Evolutionary conservation across 805 yeast species (phyloP).

Genomic region (Nakazawaea molendinolei): DNA sequence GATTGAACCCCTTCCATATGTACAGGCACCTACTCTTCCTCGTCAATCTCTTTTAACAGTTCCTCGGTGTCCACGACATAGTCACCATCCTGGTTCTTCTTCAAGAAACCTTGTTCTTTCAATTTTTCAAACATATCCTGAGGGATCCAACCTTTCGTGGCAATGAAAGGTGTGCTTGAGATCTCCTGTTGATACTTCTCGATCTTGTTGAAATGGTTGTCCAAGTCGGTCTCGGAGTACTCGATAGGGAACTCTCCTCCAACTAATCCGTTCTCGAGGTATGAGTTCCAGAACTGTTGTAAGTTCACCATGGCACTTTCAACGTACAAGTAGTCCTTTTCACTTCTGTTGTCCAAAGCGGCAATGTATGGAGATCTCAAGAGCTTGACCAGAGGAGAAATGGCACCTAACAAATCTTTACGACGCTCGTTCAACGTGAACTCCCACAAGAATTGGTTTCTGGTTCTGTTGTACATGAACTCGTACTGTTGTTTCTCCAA

Average conservation of each 20-base stretch:
- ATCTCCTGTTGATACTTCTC: constrained; percentile 63
- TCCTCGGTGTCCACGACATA: constrained; percentile 22
- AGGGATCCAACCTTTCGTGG: constrained; percentile 94
- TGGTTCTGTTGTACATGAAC: constrained; percentile 82
- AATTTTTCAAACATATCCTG: constrained; percentile 82
- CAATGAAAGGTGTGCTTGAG: constrained; percentile 73
- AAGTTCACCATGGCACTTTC: constrained; percentile 64
- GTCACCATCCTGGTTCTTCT: constrained; percentile 52
- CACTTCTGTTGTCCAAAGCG: constrained; percentile 50
- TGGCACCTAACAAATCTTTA: constrained; percentile 68
- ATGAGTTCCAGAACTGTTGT: constrained; percentile 62
- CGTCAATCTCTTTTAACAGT: constrained; percentile 10
- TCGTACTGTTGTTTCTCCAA: constrained; percentile 73
- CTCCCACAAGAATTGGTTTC: constrained; percentile 91
- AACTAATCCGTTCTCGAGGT: constrained; percentile 51
- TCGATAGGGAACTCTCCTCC: constrained; percentile 51
- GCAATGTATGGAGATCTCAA: constrained; percentile 59
- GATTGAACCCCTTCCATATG: too few species aligned
- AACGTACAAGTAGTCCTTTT: constrained; percentile 54
- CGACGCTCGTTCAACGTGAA: constrained; percentile 56
- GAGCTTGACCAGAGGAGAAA: constrained; percentile 74
- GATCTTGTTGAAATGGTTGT: constrained; percentile 49
- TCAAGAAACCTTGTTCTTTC: constrained; percentile 61
- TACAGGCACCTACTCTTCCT: too few species aligned
- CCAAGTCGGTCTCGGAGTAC: constrained; percentile 52